phyloP scores from a whole-genome alignment of 495 filamentous ascomycete genomes.

The Hyaloscypha hepaticicola region DNA sequence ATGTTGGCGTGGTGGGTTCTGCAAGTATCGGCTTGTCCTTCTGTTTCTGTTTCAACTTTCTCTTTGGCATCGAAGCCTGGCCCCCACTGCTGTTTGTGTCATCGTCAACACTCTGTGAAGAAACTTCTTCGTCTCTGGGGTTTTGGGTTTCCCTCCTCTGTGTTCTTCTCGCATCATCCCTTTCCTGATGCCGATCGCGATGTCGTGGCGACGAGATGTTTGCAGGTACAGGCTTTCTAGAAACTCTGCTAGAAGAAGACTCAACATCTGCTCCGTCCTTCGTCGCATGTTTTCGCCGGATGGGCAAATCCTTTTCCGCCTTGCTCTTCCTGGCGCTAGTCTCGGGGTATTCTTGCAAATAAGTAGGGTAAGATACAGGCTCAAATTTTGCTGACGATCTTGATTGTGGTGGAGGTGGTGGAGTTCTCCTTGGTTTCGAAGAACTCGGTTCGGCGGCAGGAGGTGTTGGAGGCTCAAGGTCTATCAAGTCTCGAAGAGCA shows the following conservation, averaged over 20 bases:
- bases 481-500: conserved; percentile 23
- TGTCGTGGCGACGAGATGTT: conserved; percentile 36
- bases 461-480: conserved; percentile 20
- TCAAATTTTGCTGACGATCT: conserved; percentile 36
- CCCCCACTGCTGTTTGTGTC: conserved; percentile 38
- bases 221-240: conserved; percentile 24
- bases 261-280: conserved; percentile 12
- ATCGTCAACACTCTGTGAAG: conserved; percentile 41
- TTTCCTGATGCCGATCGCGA: conserved; percentile 27
- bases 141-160: conserved; percentile 26
- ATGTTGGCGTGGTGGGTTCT: conserved; percentile 28
- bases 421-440: conserved; percentile 30
- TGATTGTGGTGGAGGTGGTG: conserved; percentile 40
- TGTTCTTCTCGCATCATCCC: conserved; percentile 22
- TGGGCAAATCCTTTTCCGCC: conserved; percentile 24
- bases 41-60: conserved; percentile 24
- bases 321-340: conserved; percentile 25
- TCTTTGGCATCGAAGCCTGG: conserved; percentile 17
- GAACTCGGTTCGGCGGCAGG: conserved; percentile 14
- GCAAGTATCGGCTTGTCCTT: conserved; percentile 29
- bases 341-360: conserved; percentile 34
- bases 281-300: conserved; percentile 19
- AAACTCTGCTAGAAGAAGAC: conserved; percentile 11
- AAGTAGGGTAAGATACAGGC: conserved; percentile 31
- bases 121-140: conserved; percentile 29